phyloP scores from a whole-genome alignment of 2,329 filamentous ascomycete species.

The Drechslerella dactyloides region DNA sequence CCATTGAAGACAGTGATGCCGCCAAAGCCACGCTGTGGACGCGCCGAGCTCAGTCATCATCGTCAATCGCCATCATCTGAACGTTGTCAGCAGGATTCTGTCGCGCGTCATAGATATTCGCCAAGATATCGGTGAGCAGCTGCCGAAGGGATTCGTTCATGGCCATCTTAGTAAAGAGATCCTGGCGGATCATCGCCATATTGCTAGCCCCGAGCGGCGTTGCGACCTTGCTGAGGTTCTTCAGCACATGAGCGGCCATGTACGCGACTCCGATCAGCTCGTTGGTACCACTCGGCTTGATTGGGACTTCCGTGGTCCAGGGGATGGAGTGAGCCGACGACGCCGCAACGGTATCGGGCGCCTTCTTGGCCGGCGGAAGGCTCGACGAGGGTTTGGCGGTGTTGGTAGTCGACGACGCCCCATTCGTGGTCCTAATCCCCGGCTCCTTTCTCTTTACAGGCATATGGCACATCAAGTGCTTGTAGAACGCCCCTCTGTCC shows the following conservation, averaged over 20 bases:
- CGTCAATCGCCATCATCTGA: neutral
- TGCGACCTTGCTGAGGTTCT: slow-evolving; percentile 25
- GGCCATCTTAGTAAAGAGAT: slow-evolving; percentile 13
- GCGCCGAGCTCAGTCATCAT: neutral
- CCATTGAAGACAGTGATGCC: too few species aligned
- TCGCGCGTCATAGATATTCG: slow-evolving; percentile 3
- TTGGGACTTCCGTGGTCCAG: slow-evolving; percentile 28
- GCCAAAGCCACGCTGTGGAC: too few species aligned
- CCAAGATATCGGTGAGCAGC: slow-evolving; percentile 8
- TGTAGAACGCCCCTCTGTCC: slow-evolving; percentile 15
- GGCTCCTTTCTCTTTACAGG: slow-evolving; percentile 24
- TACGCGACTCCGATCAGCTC: slow-evolving; percentile 12
- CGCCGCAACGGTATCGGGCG: neutral
- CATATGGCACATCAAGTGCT: slow-evolving; percentile 38
- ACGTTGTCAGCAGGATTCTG: neutral
- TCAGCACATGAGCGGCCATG: slow-evolving; percentile 32
- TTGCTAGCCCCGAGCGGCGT: neutral
- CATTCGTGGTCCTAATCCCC: slow-evolving; percentile 10
- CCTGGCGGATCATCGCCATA: slow-evolving; percentile 5
- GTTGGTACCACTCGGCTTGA: neutral
- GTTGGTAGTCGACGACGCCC: slow-evolving; percentile 1
- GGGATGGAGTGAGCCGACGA: neutral
- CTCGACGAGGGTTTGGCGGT: slow-evolving; percentile 3
- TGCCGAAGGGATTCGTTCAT: neutral
- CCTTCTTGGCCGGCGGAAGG: slow-evolving; percentile 11